Percentiles rank a stretch among this genome's conserved stretches.
Conservation (phyloP, 2,329 filamentous ascomycete species). For the Graphiopsis chlorocephala region DNA sequence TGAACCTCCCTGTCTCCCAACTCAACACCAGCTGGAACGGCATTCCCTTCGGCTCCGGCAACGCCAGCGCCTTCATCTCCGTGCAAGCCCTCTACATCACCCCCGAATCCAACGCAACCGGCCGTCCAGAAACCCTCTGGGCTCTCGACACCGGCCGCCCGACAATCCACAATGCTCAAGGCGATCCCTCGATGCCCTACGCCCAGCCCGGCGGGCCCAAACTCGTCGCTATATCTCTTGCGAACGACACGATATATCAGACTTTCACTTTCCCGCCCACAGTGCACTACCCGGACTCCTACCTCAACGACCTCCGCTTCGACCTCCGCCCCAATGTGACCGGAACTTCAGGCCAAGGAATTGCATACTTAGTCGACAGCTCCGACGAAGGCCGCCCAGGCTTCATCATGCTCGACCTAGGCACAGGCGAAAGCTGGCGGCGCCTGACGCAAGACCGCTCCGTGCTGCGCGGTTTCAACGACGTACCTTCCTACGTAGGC, state of each 20-base stretch:
- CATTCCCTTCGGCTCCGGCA: slow-evolving; percentile 46
- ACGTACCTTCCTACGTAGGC: slow-evolving; percentile 34
- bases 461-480: slow-evolving; percentile 31
- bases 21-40: slow-evolving; percentile 42
- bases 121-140: slow-evolving; percentile 45
- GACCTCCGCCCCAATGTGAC: slow-evolving; percentile 43
- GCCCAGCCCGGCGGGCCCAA: slow-evolving; percentile 47
- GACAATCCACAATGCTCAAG: slow-evolving; percentile 39
- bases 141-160: slow-evolving; percentile 46
- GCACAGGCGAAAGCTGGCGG: slow-evolving; percentile 42
- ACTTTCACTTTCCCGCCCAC: slow-evolving; percentile 43
- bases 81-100: slow-evolving; percentile 49
- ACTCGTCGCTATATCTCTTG: slow-evolving; percentile 43
- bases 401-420: slow-evolving; percentile 48
- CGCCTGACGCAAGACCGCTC: slow-evolving; percentile 36
- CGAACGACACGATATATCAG: slow-evolving; percentile 40
- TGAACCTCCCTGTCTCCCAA: slow-evolving; percentile 36
- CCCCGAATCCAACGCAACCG: slow-evolving; percentile 30
- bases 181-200: slow-evolving; percentile 42
- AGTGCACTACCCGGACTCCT: slow-evolving; percentile 47
- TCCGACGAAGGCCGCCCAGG: slow-evolving; percentile 46
- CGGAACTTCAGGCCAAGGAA: slow-evolving; percentile 38
- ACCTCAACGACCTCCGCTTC: slow-evolving; percentile 49
- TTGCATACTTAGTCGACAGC: slow-evolving; percentile 48
- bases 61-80: slow-evolving; percentile 41